These are phyloP conservation scores for Lentithecium fluviatile DNA, from an alignment of 495 filamentous ascomycete genomes.

Conservation along the genomic window DNA sequence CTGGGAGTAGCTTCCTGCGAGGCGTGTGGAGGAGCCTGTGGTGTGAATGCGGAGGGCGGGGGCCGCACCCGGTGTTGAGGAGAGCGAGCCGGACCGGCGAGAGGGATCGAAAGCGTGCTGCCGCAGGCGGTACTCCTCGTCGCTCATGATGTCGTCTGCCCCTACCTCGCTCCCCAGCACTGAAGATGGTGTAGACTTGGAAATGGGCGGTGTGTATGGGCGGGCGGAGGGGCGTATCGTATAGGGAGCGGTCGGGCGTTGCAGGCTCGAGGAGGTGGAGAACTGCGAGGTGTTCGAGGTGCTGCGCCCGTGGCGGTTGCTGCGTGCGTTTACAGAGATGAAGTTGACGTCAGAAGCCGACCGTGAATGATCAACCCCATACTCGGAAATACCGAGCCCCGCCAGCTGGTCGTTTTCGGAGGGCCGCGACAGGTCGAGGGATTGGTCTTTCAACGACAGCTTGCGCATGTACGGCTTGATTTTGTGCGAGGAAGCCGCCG, in stretches of 20 bases:
- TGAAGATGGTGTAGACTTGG: slow-evolving; percentile 54
- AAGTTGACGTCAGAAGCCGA: slow-evolving; percentile 45
- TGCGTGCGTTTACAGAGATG: slow-evolving; percentile 31
- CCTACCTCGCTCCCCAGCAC: slow-evolving; percentile 45
- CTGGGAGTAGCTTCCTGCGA: slow-evolving; percentile 53
- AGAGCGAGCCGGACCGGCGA: slow-evolving; percentile 39
- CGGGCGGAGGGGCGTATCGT: slow-evolving; percentile 61
- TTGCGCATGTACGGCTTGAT: slow-evolving; percentile 61
- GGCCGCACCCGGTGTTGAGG: slow-evolving; percentile 33
- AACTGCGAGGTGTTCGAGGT: slow-evolving; percentile 58
- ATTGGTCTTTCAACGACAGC: slow-evolving; percentile 50
- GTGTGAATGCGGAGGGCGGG: slow-evolving; percentile 43
- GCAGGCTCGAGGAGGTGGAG: slow-evolving; percentile 52
- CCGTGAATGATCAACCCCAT: slow-evolving; percentile 41
- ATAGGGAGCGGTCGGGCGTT: slow-evolving; percentile 53
- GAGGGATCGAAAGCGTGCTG: slow-evolving; percentile 31
- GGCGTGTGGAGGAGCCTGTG: slow-evolving; percentile 49
- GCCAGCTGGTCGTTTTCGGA: slow-evolving; percentile 58
- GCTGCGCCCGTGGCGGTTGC: slow-evolving; percentile 53
- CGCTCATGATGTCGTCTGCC: slow-evolving; percentile 39
- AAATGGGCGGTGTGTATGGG: slow-evolving; percentile 56
- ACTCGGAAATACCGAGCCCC: slow-evolving; percentile 54
- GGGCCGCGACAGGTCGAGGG: slow-evolving; percentile 56
- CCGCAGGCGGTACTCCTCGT: slow-evolving; percentile 39
- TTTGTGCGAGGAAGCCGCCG: slow-evolving; percentile 36